Evolutionary conservation across 495 filamentous ascomycete genomes (phyloP), one percentile per base, ranked within the genome.

Genomic region (Hypoxylon crocopeplum): DNA sequence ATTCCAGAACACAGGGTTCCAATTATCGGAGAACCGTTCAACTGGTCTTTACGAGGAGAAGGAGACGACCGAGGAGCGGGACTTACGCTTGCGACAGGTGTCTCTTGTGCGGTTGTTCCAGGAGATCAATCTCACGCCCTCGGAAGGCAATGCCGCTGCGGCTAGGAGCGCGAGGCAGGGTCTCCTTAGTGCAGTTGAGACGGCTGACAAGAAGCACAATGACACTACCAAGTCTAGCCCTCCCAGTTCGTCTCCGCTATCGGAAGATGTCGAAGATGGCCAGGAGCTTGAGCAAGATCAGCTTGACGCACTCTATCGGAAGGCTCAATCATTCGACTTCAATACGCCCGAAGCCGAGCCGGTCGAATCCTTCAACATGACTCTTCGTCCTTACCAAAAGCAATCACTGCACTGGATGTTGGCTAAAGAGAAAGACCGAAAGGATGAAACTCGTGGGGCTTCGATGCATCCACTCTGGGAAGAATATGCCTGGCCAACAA

Each of bases 381-480:
- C 86, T 53, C 77, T 98, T 16, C 86, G 95, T 1, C 93, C 91
- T 19, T 98, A 98, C 63, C 94, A 98, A 72, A 96, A 89, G 64
- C 94, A 98, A 72, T 91, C 95, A 5, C 76, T 98, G 16, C 78
- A 96, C 69, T 98, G 94, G 94, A 95, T 98, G 88, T 75, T 98
- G 37, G 82, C 86, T 4, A 98, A 98, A 67, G 94, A 98, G 72
- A 92, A 84, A 66, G 84, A 95, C 48, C 82, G 88, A 46, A 85
- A 84, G 48, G 77, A 82, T 13, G 77, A 79, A 12, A 75, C 82
- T 21, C 84, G 84, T 45, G 82, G 86, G 44, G 62, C 71, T 1
- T 96, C 92, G 1, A 97, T 98, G 91, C 92, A 98, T 75, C 94
- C 94, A 8, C 72, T 98, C 5, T 98, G 94, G 94, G 94, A 98